Evolutionary conservation across 2,329 filamentous ascomycete genomes (phyloP), one percentile per base, ranked within the genome.

Genomic region (Aspergillus unguis): DNA sequence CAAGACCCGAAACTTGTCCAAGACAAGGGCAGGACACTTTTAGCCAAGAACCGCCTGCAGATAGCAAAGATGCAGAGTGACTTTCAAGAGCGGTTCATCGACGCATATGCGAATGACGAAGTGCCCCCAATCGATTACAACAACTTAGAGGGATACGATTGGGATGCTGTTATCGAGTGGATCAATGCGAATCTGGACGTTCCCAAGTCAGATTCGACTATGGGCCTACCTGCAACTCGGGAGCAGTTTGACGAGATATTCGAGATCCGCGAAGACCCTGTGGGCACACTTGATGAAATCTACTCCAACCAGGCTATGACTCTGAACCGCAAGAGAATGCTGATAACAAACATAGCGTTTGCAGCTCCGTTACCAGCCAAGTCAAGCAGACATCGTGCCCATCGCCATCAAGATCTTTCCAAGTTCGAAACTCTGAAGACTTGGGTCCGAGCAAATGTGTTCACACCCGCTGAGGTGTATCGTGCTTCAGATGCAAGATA

Each of bases 381-480:
- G n/a, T n/a, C 31, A 40, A 43, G 25, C n/a, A 44, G 43, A 45
- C 17, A 47, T 8, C 55, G 9, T 35, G 27, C 36, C 9, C 29
- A 35, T 6, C 58, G 54, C 23, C 62, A 62, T 49, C 35, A 49
- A 17, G 58, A 66, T 9, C 53, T 65, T 10, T 54, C 62, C 17
- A 60, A 62, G 8, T 57, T 75, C 3, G 68, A 72, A 3, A 60
- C 69, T 6, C 74, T 71, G 35, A 77, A 75, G 61, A 71, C 71
- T n/a, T 79, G 74, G 74, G 69, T 77, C 42, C 72, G 77, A 9
- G 74, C 77, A 23, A 78, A 77, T 37, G 62, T 77, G 28, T 62
- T 77, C 32, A 75, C 76, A 0, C 65, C 71, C 1, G 70, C 76
- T 43, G 66, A 72, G 23, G 65, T 61, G 2, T 79, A 77, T 56